Evolutionary conservation across 1,284 basidiomycete species (phyloP).

Genomic region (Clitocybe nebularis): DNA sequence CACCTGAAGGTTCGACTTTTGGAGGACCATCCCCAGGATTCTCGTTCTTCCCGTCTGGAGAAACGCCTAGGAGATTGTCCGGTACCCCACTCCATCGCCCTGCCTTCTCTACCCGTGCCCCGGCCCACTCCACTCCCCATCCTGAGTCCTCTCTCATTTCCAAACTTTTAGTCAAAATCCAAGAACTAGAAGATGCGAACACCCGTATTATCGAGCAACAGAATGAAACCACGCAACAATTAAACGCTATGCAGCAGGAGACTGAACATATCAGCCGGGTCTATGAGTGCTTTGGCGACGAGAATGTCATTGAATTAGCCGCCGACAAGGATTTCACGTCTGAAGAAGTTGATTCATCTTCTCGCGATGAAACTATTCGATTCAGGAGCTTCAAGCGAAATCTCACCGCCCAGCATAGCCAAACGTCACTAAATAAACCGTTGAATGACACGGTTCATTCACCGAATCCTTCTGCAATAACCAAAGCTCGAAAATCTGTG

Average conservation of each 20-base stretch:
- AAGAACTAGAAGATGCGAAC: conserved; percentile 77
- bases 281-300: conserved; percentile 68
- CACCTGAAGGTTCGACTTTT: conserved; percentile 46
- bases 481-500: conserved; percentile 52
- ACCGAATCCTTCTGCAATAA: conserved; percentile 11
- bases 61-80: conserved; percentile 12
- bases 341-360: conserved; percentile 20
- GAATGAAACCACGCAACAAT: conserved; percentile 51
- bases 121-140: conserved; percentile 7
- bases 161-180: conserved; percentile 73
- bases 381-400: conserved; percentile 37
- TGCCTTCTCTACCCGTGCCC: conserved; percentile 13
- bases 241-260: conserved; percentile 68
- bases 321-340: conserved; percentile 29
- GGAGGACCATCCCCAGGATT: conserved; percentile 26
- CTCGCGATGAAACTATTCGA: conserved; percentile 29
- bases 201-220: conserved; percentile 67
- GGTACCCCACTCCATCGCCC: conserved; percentile 16
- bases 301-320: conserved; percentile 43
- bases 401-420: conserved; percentile 23
- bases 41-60: conserved; percentile 18
- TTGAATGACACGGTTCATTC: conserved; percentile 8
- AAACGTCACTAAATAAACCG: conserved; percentile 14
- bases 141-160: conserved; percentile 57
- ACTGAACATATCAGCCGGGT: conserved; percentile 63